Base-by-base conservation (phyloP, 768 basidiomycete species). In the Hericium erinaceus region DNA sequence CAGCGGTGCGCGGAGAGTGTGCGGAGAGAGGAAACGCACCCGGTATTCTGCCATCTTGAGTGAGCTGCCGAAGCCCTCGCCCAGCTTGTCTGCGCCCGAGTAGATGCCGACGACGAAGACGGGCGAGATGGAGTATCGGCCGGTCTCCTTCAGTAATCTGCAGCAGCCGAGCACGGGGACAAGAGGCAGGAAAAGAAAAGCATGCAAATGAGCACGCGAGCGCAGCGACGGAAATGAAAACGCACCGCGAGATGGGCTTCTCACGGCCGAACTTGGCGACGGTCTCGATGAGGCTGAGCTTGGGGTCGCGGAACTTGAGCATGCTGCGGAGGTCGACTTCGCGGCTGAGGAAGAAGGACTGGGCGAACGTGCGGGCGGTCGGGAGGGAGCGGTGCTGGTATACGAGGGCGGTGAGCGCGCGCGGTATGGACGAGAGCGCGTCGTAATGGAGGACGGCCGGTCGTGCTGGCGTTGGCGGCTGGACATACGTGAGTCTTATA, bases 101-200 rank as follows among this genome's bases (percentile, higher is more conserved):
- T 82, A 98, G 58, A 97, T 87, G 16, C 93, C 97, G n/a, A 95
- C 87, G n/a, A 97, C 88, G 70, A 89, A 99, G 40, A 95, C 80
- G 1, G 97, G 95, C 3, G 92, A 86, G 64, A 90, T 89, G 1
- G 92, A 89, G 63, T 84, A 84, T 49, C 94, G 87, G 67, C 97
- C 97, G 0, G 94, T 93, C 70, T 98, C 95, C 67, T 88, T 92
- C 58, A 99, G 74, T 55, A 99, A 71, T 68, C 93, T 94, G 58
- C 38, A 20, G 15, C 50, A 24, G 7, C 13, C 11, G 24, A 22
- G 26, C 24, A 37, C 13, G 28, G 50, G 28, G 5, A 33, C 44
- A 22, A 12, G 57, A 58, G 28, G 58, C 18, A 28, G 16, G 2
- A 39, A 28, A 33, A n/a, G 11, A 64, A 16, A 12, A 16, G 15